Percentiles rank a stretch among this genome's conserved stretches.
phyloP scores from a whole-genome alignment of 108 stramenopile species.

The Pseudonitzschia pungens region DNA sequence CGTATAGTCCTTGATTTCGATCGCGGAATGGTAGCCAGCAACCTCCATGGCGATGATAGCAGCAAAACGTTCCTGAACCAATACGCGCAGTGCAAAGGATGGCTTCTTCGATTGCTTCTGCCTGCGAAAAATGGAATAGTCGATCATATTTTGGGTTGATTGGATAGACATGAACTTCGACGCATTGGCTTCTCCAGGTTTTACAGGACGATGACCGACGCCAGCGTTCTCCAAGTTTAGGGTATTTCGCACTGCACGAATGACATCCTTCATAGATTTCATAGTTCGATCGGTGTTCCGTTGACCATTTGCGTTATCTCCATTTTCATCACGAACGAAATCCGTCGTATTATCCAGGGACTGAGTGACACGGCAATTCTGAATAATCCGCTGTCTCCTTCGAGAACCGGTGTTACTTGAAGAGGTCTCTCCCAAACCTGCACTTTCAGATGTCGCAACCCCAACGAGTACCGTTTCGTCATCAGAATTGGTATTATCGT shows the following conservation, averaged over 20 bases:
- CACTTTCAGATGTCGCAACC: neutral
- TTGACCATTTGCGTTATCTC: neutral
- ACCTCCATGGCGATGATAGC: slow-evolving; percentile 85
- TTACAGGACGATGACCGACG: neutral
- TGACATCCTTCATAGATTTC: slow-evolving; percentile 50
- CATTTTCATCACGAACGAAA: neutral
- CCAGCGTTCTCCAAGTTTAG: slow-evolving; percentile 13
- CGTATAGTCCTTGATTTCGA: slow-evolving; percentile 70
- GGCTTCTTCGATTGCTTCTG: slow-evolving; percentile 47
- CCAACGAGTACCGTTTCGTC: slow-evolving; percentile 6
- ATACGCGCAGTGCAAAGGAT: slow-evolving; percentile 70
- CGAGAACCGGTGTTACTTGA: slow-evolving; percentile 12
- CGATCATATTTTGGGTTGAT: slow-evolving; percentile 33
- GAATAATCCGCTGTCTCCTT: slow-evolving; percentile 31
- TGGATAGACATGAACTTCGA: slow-evolving; percentile 39
- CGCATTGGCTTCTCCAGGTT: slow-evolving; percentile 11
- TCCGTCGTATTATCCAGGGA: neutral
- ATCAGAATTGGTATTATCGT: slow-evolving; percentile 8
- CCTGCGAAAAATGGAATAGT: slow-evolving; percentile 25
- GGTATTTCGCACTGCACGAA: slow-evolving; percentile 38
- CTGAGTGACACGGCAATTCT: slow-evolving; percentile 19
- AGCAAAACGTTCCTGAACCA: slow-evolving; percentile 81
- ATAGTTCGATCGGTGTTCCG: slow-evolving; percentile 26
- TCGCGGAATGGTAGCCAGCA: slow-evolving; percentile 69
- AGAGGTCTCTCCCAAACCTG: slow-evolving; percentile 6